Base-by-base conservation (phyloP, 139 green algal genomes). In the Volvox reticuliferus region DNA sequence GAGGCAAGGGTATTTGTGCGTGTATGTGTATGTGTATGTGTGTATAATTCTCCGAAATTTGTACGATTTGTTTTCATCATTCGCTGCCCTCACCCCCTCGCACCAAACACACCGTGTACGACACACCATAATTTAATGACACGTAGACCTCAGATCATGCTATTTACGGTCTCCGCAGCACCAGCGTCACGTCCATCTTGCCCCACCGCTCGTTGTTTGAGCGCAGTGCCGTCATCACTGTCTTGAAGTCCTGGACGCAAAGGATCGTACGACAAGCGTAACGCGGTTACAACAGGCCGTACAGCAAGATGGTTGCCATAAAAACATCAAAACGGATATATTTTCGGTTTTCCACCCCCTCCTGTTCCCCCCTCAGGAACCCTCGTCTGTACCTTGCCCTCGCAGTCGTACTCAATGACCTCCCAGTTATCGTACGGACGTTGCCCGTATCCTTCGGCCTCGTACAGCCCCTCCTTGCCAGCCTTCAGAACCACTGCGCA, bases 121-220 rank as follows among this genome's bases (percentile, higher is more conserved):
- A 55, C 44, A 55, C 5, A 5, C 5, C 44, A 55, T 55, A 55
- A 55, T 9, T 5, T 55, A 9, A 55, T 14, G 9, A 55, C 44
- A 5, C 44, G 5, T 5, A 55, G 44, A 33, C 21, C 71, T 32
- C 35, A 33, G 28, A 33, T 81, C 61, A 1, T 24, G 65, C 12
- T 73, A 12, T 24, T 28, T 73, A 81, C 28, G 86, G 86, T 80
- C 69, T 89, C 67, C 90, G 61, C 26, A 96, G 86, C 37, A 91
- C 83, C 50, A 96, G 69, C 0, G 86, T 93, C 0, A 97, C 88
- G 0, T 93, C 82, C 16, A 91, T 92, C 36, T 95, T 95, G 50
- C 95, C 95, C 93, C 91, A 95, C 17, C 92, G 71, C 79, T 96
- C 92, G 62, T 94, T 96, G 92, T 97, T 97, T 81, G 82, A 93